Percentiles rank a stretch among this genome's conserved stretches.
These are phyloP conservation scores for Colletotrichum liriopes DNA, from an alignment of 2,329 filamentous ascomycete species.

Conservation along the genomic window DNA sequence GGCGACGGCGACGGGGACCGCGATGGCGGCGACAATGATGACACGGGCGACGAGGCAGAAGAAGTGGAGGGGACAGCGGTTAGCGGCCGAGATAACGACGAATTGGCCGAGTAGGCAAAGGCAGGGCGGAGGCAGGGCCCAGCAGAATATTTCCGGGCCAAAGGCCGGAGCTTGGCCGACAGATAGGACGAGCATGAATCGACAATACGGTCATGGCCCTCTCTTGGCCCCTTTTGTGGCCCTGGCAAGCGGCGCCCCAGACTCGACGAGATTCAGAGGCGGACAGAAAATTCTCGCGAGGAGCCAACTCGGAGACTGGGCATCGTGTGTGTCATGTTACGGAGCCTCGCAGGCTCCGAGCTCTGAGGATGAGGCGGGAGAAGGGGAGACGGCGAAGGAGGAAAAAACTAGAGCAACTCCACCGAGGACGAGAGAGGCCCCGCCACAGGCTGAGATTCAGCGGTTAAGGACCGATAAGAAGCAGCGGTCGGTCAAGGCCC, in stretches of 20 bases:
- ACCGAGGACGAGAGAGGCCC: slow-evolving; percentile 27
- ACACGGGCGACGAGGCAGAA: slow-evolving; percentile 43
- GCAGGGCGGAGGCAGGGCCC: slow-evolving; percentile 17
- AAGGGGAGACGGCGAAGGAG: slow-evolving; percentile 2
- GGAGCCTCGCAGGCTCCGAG: slow-evolving; percentile 1
- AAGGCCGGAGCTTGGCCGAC: slow-evolving; percentile 41
- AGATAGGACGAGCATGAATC: slow-evolving; percentile 42
- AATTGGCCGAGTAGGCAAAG: slow-evolving; percentile 30
- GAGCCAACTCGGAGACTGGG: slow-evolving; percentile 29
- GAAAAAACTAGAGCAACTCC: slow-evolving; percentile 36
- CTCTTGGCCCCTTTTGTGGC: slow-evolving; percentile 8
- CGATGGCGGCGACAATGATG: slow-evolving; percentile 43
- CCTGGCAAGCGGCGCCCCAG: slow-evolving; percentile 15
- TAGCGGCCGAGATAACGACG: slow-evolving; percentile 41
- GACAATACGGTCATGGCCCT: slow-evolving; percentile 31
- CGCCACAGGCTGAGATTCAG: slow-evolving; percentile 39
- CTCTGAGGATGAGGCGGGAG: slow-evolving; percentile 21
- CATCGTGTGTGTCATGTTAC: slow-evolving; percentile 23
- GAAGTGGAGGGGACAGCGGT: slow-evolving; percentile 41
- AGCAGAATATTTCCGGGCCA: slow-evolving; percentile 24
- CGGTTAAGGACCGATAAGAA: slow-evolving; percentile 43
- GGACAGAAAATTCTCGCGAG: slow-evolving; percentile 12
- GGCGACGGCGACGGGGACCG: slow-evolving; percentile 42
- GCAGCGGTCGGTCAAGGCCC: slow-evolving; percentile 38
- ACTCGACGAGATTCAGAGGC: slow-evolving; percentile 20